Base-by-base conservation (phyloP, 2,329 filamentous ascomycete genomes). In the Periconia macrospinosa region DNA sequence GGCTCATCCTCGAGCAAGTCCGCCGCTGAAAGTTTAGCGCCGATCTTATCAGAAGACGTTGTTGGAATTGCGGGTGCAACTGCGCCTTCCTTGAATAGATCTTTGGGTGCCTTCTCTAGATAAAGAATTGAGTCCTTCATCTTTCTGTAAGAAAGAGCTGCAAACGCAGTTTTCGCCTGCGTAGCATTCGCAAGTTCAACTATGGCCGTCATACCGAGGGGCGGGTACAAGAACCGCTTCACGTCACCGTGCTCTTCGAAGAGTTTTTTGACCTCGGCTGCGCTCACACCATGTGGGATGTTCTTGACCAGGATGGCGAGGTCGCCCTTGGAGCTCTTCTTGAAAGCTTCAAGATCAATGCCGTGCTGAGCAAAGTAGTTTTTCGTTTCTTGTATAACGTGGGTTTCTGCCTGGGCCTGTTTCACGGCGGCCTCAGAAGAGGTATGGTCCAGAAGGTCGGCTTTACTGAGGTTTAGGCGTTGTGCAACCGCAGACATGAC, bases 301-400 rank as follows among this genome's bases (percentile, higher is more conserved):
- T 97, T 97, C 78, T 99, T 99, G 45, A 97, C 89, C 49, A 99
- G 78, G 46, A 99, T 92, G 41, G 89, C 86, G 18, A 86, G 89
- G 71, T 97, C 92, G 56, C 93, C 93, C 68, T 92, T 87, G 71
- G 91, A 86, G 56, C 86, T 86, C 51, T 84, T 86, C 74, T 93
- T 94, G 79, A 99, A 97, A 11, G 92, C 89, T 59, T 97, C 88
- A 45, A 99, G 81, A 73, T 97, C 91, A 19, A 97, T 90, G 35
- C 93, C 93, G 60, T 97, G 91, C 43, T 88, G 83, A 49, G 83
- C 81, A 69, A 99, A 96, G 76, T 95, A 99, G 10, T 88, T 81
- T 75, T 97, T 97, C 2, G 92, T 96, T 74, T 97, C 94, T 76
- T 96, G 91, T 54, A 99, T 97, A 62, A 96, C 85, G 58, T 94